Evolutionary conservation across 331 rosid species (phyloP), one percentile per base, ranked within the genome.

Genomic region (Acacia concinna): DNA sequence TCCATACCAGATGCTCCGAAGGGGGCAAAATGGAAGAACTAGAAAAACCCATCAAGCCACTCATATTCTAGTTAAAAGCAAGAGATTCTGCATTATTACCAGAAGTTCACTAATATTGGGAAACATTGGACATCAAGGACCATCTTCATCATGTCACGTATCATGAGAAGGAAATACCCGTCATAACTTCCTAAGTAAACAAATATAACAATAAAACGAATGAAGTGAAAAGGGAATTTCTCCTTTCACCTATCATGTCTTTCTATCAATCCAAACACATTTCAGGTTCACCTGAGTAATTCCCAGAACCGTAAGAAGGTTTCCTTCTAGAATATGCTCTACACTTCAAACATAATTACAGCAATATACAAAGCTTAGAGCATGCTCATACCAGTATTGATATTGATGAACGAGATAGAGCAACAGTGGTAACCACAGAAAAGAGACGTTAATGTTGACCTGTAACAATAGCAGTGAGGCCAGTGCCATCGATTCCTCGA

Each of bases 391-490:
- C 10, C 51, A 18, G 25, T 20, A 1, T 66, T 10, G 71, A 17
- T 10, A 15, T 4, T 38, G 10, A 6, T 38, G 21, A 37, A 40
- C 11, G 28, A 20, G 9, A 35, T 8, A 20, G 5, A 35, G 8
- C 51, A 10, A 37, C 17, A 66, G 37, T 1, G 4, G 6, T 20
- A 4, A n/a, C 31, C 31, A 4, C 46, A 2, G 46, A 18, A 34
- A 65, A 9, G 5, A 6, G 4, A 65, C 18, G 31, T 21, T n/a
- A 37, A n/a, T 4, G 6, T 6, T 1, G 28, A 87, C 94, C 91
- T 64, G 93, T 89, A 73, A 91, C 90, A 71, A 93, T 83, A 57
- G 97, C 97, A 47, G 97, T 93, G 84, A 93, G 89, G n/a, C 86
- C 91, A 49, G 76, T 78, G 1, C 89, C 97, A 84, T 91, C 91